Base-by-base conservation (phyloP, 768 basidiomycete species). In the Psilocybe azurescens region DNA sequence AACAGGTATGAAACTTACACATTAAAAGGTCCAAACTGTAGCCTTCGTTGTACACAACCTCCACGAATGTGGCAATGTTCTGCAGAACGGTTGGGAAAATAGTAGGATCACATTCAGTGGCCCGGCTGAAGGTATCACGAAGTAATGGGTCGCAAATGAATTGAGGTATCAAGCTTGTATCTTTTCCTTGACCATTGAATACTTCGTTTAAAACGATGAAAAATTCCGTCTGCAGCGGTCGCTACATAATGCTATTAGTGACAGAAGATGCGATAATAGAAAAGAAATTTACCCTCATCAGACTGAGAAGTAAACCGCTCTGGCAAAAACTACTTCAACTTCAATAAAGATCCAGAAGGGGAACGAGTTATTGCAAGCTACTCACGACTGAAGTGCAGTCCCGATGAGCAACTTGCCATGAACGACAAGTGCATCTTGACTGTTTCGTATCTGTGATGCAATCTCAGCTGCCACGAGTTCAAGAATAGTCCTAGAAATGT, bases 321-420 rank as follows among this genome's bases (percentile, higher is more conserved):
- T 78, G 78, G 6, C 81, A 79, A 67, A 87, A 87, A 65, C 88
- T 90, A 47, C n/a, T 64, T 44, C 1, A 16, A 44, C 28, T 24
- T n/a, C 20, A 58, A 32, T 28, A 29, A 20, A 61, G 51, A 33
- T 16, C 50, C 39, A 33, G 24, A 24, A 24, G 14, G 52, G 33
- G 33, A 50, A 60, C 24, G 20, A 29, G 11, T 47, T 10, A 48
- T n/a, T 9, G 32, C 52, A 53, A 61, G 4, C 51, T 18, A 65
- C 81, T 56, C 67, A 88, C 84, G 75, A 78, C 46, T 79, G 76
- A 10, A 90, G 73, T 4, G 81, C 84, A 28, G 73, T 76, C 38
- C 82, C 83, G 16, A 91, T 71, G 68, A 90, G 88, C 14, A 75
- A 63, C 64, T 76, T 81, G 1, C 85, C 86, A 70, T 90, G 88